Evolutionary conservation across 2,329 filamentous ascomycete genomes (phyloP), one percentile per base, ranked within the genome.

Genomic region (Ustulina deusta): DNA sequence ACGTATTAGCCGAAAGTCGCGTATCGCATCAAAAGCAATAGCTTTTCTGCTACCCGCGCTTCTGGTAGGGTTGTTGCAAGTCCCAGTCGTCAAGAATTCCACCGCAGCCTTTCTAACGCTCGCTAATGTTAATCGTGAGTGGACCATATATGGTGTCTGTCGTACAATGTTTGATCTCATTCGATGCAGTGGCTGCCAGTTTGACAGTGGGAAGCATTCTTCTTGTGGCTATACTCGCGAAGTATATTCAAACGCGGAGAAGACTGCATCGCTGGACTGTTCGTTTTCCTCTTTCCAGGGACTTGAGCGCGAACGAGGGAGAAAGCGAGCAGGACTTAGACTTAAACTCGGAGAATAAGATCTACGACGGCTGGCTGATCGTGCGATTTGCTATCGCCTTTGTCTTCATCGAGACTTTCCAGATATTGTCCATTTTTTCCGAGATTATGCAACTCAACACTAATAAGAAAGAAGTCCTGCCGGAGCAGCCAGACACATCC

Each of bases 301-400:
- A 68, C 48, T 75, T 75, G 17, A 55, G 68, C 40, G 67, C 60
- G 22, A 60, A 59, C 9, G 29, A 17, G 1, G 55, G 29, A 29
- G 49, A 59, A 17, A 65, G 68, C 57, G 69, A 65, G 44, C 64
- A 57, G 22, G 65, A 70, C 27, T 71, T 44, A 38, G 65, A 56
- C 15, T 42, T n/a, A 2, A 6, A 67, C 65, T 61, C 69, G 58
- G 71, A 72, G 27, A 64, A 71, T 40, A 76, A 74, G 17, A 78
- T 79, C n/a, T 82, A 82, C 63, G 79, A 82, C 65, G 75, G 75
- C 34, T 80, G 79, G 69, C 70, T 82, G 2, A 72, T 81, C n/a
- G 74, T 77, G 6, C 76, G 80, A 17, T 82, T 82, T 57, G 74
- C 78, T 1, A 78, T 81, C 29, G 78, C 76, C 17, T 80, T 82